These are phyloP conservation scores for Fraxinus sp. DNA, from an alignment of 305 asterid genomes.

Conservation along the genomic window DNA sequence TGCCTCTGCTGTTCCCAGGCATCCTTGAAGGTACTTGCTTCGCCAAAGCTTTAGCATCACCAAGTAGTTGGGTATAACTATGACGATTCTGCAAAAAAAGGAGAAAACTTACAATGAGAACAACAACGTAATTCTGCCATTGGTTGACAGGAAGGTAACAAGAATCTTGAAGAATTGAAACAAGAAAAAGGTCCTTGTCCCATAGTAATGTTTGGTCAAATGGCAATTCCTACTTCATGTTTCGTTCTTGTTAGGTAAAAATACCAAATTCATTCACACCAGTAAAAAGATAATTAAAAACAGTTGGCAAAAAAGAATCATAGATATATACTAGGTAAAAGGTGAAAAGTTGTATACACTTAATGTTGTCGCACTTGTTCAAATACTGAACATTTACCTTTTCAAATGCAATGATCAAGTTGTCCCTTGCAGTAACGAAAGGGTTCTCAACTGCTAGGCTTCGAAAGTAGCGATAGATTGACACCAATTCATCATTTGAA, in stretches of 20 bases:
- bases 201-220: background rate
- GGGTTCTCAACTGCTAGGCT: background rate
- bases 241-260: background rate
- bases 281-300: background rate
- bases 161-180: background rate
- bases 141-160: background rate
- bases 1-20: background rate
- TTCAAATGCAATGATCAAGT: background rate
- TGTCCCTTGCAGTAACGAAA: background rate
- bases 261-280: background rate
- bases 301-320: background rate
- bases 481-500: background rate
- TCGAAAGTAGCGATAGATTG: background rate
- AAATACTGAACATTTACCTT: background rate
- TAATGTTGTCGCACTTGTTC: background rate
- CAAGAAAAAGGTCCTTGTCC: background rate
- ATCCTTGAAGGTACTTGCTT: background rate
- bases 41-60: background rate
- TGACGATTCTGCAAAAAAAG: background rate
- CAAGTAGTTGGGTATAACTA: background rate
- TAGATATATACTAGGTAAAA: background rate
- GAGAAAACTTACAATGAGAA: background rate
- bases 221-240: background rate
- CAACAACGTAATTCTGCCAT: background rate
- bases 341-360: background rate